phyloP scores from a whole-genome alignment of 257 asterid species.

The Solanum habrochaites region DNA sequence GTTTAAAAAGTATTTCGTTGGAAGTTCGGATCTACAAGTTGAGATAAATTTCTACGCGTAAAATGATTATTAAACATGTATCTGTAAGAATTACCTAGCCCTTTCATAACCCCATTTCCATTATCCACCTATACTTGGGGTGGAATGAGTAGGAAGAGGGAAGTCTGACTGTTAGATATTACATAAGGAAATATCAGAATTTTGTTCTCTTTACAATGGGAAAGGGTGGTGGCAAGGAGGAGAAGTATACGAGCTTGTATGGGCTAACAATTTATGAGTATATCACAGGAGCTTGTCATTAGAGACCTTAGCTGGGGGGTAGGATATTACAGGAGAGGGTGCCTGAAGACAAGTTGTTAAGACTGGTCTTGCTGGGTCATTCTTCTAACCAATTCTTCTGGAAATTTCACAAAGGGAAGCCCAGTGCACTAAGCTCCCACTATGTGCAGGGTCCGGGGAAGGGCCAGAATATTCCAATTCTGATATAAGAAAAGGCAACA shows the following conservation, averaged over 20 bases:
- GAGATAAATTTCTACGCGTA: background rate
- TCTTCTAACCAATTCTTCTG: background rate
- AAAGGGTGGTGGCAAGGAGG: background rate
- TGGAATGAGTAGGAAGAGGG: background rate
- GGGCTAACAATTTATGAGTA: background rate
- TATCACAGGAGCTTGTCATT: background rate
- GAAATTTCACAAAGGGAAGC: background rate
- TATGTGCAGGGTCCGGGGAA: background rate
- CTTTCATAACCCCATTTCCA: background rate
- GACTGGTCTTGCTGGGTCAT: background rate
- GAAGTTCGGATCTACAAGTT: background rate
- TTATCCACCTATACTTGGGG: background rate
- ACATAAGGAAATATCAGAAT: background rate
- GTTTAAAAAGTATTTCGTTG: background rate
- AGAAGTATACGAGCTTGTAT: background rate
- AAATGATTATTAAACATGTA: background rate
- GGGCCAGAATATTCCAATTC: background rate
- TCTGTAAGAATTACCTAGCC: background rate
- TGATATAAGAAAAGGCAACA: background rate
- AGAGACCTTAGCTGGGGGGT: background rate
- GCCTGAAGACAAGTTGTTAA: background rate
- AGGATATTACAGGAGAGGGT: background rate
- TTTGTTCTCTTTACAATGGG: background rate
- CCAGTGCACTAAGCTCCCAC: background rate
- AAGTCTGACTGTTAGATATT: background rate